These are phyloP conservation scores for Fimicolochytrium jonesii DNA, from an alignment of 192 early-diverging fungal species.

Conservation along the genomic window DNA sequence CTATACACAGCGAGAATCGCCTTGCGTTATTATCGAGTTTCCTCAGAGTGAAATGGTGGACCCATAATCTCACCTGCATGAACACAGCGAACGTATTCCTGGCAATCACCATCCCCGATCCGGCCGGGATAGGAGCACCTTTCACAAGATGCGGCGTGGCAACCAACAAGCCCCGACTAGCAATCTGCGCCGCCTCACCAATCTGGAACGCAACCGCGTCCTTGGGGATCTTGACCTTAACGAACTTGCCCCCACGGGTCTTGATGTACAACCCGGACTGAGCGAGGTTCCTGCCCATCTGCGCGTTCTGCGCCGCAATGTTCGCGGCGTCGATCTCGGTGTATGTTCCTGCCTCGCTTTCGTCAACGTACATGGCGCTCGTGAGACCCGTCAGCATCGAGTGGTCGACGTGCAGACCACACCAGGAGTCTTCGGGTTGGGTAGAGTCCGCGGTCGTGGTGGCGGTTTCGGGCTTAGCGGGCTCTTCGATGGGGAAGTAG, in stretches of 20 bases:
- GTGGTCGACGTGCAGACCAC: slow-evolving; percentile 69
- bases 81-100: slow-evolving; percentile 70
- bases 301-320: slow-evolving; percentile 24
- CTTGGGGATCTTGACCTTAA: slow-evolving; percentile 51
- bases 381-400: slow-evolving; percentile 59
- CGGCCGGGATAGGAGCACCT: slow-evolving; percentile 33
- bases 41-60: too few relatives aligned
- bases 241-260: slow-evolving; percentile 40
- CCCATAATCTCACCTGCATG: slow-evolving; percentile 42
- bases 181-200: slow-evolving; percentile 58
- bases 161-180: slow-evolving; percentile 43
- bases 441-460: slow-evolving; percentile 12
- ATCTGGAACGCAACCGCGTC: slow-evolving; percentile 67
- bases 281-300: slow-evolving; percentile 16
- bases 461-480: not conserved
- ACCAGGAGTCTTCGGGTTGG: slow-evolving; percentile 58
- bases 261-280: slow-evolving; percentile 59
- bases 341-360: slow-evolving; percentile 14
- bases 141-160: slow-evolving; percentile 68
- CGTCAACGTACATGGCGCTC: slow-evolving; percentile 57
- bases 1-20: too few relatives aligned
- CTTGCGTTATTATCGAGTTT: too few relatives aligned
- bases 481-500: slow-evolving; percentile 53
- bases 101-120: slow-evolving; percentile 17
- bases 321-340: slow-evolving; percentile 16